phyloP scores from a whole-genome alignment of 2,329 filamentous ascomycete genomes.

The Rosellinia necatrix region DNA sequence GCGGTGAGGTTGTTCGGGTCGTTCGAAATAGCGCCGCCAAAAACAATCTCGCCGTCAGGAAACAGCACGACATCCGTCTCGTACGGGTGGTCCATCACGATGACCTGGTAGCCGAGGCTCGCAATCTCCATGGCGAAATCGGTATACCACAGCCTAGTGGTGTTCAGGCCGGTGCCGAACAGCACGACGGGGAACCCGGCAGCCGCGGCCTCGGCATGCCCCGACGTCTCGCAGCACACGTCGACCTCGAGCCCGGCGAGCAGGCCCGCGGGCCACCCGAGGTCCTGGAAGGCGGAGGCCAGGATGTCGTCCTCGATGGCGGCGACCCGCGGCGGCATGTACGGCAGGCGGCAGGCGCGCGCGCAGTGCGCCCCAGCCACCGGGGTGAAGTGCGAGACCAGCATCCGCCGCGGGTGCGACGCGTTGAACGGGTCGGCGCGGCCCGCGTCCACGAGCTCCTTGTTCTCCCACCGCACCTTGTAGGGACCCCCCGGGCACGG shows the following conservation, averaged over 20 bases:
- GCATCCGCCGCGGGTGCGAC: slow-evolving; percentile 17
- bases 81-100: slow-evolving; percentile 25
- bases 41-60: slow-evolving; percentile 25
- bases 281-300: slow-evolving; percentile 11
- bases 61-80: slow-evolving; percentile 26
- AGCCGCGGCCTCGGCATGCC: not conserved
- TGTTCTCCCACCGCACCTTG: slow-evolving; percentile 22
- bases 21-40: slow-evolving; percentile 9
- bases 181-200: slow-evolving; percentile 14
- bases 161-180: slow-evolving; percentile 22
- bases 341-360: slow-evolving; percentile 13
- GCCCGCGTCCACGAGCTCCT: slow-evolving; percentile 17
- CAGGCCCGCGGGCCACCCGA: slow-evolving; percentile 18
- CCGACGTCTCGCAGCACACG: slow-evolving; percentile 20
- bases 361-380: slow-evolving; percentile 16
- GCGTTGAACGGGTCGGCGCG: slow-evolving; percentile 25
- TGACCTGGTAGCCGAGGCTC: slow-evolving; percentile 22
- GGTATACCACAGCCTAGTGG: slow-evolving; percentile 22
- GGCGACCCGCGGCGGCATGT: slow-evolving; percentile 16
- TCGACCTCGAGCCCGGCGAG: slow-evolving; percentile 19
- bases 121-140: slow-evolving; percentile 22
- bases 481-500: slow-evolving; percentile 17
- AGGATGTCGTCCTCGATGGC: slow-evolving; percentile 22
- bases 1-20: slow-evolving; percentile 19
- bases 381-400: slow-evolving; percentile 22